A percentile compares a stretch with the other conserved stretches of the same genome.
Conservation (phyloP, 202 grass and related monocot genomes). For the Hordeum pubiflorum region DNA sequence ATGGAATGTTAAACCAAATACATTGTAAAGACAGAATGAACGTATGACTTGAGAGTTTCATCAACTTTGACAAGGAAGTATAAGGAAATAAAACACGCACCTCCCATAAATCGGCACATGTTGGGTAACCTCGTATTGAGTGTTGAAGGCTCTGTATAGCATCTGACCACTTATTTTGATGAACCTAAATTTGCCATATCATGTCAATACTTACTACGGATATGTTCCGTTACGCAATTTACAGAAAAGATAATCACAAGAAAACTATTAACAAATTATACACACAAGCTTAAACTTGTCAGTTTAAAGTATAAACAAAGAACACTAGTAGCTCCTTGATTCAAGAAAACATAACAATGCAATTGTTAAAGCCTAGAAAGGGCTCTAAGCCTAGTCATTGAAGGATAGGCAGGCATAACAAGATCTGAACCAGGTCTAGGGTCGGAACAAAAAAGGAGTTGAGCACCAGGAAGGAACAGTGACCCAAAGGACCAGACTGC, state of each 20-base stretch:
- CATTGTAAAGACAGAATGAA: conserved; percentile 1
- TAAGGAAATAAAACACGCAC: conserved; percentile 34
- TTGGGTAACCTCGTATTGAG: conserved; percentile 67
- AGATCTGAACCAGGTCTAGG: not conserved
- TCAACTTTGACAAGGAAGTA: conserved; percentile 14
- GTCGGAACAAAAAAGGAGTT: not conserved
- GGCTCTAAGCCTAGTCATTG: not conserved
- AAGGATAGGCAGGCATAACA: not conserved
- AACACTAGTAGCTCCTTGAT: not conserved
- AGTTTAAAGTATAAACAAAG: not conserved
- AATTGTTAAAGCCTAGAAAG: not conserved
- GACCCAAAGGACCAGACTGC: not conserved
- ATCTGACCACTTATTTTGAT: conserved; percentile 89
- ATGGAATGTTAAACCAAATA: conserved; percentile 26
- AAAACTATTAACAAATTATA: not conserved
- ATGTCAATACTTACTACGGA: conserved; percentile 19
- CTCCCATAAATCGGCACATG: conserved; percentile 91
- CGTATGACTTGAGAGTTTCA: not conserved
- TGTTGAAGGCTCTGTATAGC: conserved; percentile 85
- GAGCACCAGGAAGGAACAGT: not conserved
- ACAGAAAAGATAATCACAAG: conserved; percentile 7
- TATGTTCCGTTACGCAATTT: not conserved
- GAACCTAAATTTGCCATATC: conserved; percentile 52
- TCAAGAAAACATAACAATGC: not conserved
- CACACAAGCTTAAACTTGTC: not conserved